Conservation (phyloP, 495 filamentous ascomycete species). For the Xylaria castorea region DNA sequence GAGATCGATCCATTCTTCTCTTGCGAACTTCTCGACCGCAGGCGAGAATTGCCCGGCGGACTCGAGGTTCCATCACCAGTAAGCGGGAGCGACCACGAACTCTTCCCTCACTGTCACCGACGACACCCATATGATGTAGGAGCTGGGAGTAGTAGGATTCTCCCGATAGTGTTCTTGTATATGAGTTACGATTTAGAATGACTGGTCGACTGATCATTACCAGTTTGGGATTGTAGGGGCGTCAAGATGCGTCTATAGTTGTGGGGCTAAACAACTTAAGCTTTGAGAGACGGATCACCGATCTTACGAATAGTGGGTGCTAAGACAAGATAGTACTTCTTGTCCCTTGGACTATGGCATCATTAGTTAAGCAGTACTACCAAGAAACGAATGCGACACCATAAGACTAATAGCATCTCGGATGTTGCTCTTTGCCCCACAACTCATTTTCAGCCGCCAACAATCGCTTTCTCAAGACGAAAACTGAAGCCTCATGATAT, state of each 20-base stretch:
- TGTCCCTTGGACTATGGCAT: background rate
- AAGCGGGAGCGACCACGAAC: slow-evolving; percentile 24
- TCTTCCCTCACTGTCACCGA: slow-evolving; percentile 22
- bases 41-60: slow-evolving; percentile 46
- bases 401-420: background rate
- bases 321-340: background rate
- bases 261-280: background rate
- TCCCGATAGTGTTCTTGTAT: background rate
- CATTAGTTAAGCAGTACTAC: background rate
- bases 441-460: background rate
- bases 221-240: background rate
- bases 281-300: background rate
- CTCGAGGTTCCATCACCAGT: slow-evolving; percentile 52
- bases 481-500: background rate
- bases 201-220: background rate
- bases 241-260: too few relatives aligned
- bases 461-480: background rate
- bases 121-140: slow-evolving; percentile 7
- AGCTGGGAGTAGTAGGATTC: background rate
- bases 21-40: slow-evolving; percentile 37
- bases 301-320: background rate
- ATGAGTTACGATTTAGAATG: background rate
- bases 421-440: background rate
- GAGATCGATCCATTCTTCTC: slow-evolving; percentile 7
- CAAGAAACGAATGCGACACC: too few relatives aligned